Conservation (phyloP, 805 yeast species). For the Phaffomyces thermotolerans region DNA sequence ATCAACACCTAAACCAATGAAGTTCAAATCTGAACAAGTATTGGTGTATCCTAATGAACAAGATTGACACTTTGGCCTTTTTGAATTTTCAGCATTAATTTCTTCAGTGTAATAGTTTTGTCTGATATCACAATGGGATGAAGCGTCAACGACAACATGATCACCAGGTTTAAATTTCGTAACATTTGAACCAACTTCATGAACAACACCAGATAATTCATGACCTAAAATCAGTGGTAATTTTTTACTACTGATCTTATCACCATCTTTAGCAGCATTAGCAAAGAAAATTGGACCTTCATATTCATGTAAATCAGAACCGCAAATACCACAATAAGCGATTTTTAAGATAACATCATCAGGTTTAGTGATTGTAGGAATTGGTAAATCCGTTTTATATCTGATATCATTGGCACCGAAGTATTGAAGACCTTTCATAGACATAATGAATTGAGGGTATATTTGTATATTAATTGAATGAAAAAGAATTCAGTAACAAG, state of each 20-base stretch:
- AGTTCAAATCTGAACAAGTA: slow-evolving; percentile 36
- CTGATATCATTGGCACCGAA: slow-evolving; percentile 32
- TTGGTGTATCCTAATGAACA: slow-evolving; percentile 39
- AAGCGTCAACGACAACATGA: slow-evolving; percentile 47
- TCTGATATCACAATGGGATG: slow-evolving; percentile 37
- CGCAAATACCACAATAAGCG: slow-evolving; percentile 50
- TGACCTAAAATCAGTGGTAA: slow-evolving; percentile 56
- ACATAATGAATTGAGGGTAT: slow-evolving; percentile 5
- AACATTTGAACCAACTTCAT: slow-evolving; percentile 43
- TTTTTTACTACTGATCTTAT: slow-evolving; percentile 26
- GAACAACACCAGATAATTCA: slow-evolving; percentile 55
- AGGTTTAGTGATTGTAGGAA: slow-evolving; percentile 29
- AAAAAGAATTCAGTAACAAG: background rate
- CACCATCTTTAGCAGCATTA: slow-evolving; percentile 35
- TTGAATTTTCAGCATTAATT: slow-evolving; percentile 15
- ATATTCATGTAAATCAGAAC: slow-evolving; percentile 55
- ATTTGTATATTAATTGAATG: background rate
- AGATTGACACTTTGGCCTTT: slow-evolving; percentile 30
- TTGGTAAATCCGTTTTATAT: slow-evolving; percentile 25
- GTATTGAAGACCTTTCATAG: slow-evolving; percentile 36
- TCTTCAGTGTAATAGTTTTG: slow-evolving; percentile 22
- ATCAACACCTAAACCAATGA: slow-evolving; percentile 43
- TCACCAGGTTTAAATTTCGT: slow-evolving; percentile 45
- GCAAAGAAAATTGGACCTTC: slow-evolving; percentile 55
- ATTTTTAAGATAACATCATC: slow-evolving; percentile 39